A percentile compares a stretch with the other conserved stretches of the same genome.
Evolutionary conservation across 2,329 filamentous ascomycete species (phyloP).

Genomic region (Metarhizium brunneum): DNA sequence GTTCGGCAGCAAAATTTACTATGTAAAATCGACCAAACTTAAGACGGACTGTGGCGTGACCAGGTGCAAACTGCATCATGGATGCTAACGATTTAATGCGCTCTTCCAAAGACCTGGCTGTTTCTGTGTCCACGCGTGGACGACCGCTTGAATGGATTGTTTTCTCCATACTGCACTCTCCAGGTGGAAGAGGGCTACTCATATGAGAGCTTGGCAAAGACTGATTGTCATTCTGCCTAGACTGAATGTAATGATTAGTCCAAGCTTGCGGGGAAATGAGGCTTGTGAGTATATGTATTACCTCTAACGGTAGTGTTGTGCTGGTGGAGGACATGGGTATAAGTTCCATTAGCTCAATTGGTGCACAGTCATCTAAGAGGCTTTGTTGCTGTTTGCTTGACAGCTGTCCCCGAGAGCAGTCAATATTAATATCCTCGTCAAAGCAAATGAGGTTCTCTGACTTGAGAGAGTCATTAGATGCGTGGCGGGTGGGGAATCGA

Average conservation of each 20-base stretch:
- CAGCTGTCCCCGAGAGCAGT: not conserved
- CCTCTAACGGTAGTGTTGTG: not conserved
- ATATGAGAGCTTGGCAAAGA: not conserved
- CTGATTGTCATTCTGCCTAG: not conserved
- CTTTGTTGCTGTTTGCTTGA: not conserved
- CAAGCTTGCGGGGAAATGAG: not conserved
- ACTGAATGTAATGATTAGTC: not conserved
- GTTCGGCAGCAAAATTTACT: constrained; percentile 9
- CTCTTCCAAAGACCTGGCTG: constrained; percentile 1
- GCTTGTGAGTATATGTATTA: not conserved
- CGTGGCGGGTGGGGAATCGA: not conserved
- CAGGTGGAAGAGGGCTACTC: not conserved
- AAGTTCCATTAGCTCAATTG: not conserved
- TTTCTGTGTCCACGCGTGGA: not conserved
- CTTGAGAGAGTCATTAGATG: not conserved
- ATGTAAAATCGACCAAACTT: constrained; percentile 21
- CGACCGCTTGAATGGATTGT: not conserved
- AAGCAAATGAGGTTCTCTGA: not conserved
- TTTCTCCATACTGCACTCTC: not conserved
- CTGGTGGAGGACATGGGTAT: not conserved
- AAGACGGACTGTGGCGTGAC: constrained; percentile 14
- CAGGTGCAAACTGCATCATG: constrained; percentile 15
- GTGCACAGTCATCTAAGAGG: constrained; percentile 1
- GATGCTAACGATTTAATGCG: constrained; percentile 8
- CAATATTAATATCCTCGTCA: not conserved